Percentiles rank a stretch among this genome's conserved stretches.
phyloP scores from a whole-genome alignment of 306 rosid genomes.

The Cucumis hystrix region DNA sequence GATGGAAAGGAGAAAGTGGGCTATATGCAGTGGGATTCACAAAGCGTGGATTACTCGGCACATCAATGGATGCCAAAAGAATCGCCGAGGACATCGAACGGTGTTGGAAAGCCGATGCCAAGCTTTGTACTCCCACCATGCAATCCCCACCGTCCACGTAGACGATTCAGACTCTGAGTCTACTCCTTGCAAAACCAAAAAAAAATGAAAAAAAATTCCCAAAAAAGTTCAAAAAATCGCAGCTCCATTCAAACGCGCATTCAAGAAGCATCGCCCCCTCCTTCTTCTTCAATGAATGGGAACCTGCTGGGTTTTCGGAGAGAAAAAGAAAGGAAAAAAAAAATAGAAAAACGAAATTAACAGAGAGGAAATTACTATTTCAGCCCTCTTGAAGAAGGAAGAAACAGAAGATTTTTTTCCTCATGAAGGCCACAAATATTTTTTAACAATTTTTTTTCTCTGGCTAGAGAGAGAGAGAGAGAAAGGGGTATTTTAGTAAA shows the following conservation, averaged over 20 bases:
- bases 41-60: conserved; percentile 76
- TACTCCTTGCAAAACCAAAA: neutral
- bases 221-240: neutral
- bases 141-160: neutral
- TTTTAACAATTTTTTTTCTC: neutral
- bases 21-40: conserved; percentile 93
- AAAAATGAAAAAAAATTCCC: neutral
- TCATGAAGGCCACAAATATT: neutral
- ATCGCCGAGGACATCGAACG: conserved; percentile 69
- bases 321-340: neutral
- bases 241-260: neutral
- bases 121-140: neutral
- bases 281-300: neutral
- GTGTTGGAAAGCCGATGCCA: conserved; percentile 49
- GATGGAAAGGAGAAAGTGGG: conserved; percentile 87
- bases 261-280: neutral
- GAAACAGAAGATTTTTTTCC: neutral
- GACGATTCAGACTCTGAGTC: neutral
- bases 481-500: neutral
- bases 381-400: neutral
- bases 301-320: neutral
- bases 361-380: neutral
- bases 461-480: neutral
- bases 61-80: conserved; percentile 66
- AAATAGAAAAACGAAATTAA: neutral